These are phyloP conservation scores for Drosera capensis DNA, from an alignment of 148 eudicot genomes.

Conservation along the genomic window DNA sequence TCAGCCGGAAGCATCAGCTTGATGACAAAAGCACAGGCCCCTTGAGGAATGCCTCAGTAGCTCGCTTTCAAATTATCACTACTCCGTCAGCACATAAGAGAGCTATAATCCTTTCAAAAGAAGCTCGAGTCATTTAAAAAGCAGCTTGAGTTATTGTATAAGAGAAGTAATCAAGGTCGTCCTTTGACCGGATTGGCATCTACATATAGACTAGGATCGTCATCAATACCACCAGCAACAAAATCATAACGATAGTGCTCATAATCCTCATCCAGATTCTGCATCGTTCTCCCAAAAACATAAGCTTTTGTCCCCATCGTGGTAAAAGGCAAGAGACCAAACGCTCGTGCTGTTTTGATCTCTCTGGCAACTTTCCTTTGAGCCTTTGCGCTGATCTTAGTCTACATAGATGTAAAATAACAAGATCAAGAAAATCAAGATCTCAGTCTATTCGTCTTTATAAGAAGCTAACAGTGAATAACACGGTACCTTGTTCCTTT, in stretches of 20 bases:
- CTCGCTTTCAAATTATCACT: too few relatives aligned
- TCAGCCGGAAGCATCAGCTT: too few relatives aligned
- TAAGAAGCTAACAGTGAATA: conserved; percentile 1
- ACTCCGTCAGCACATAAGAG: too few relatives aligned
- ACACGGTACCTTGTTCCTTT: conserved; percentile 74
- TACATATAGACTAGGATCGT: conserved; percentile 7
- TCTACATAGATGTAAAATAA: conserved; percentile 38
- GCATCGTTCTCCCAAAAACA: conserved; percentile 53
- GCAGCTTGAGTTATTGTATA: too few relatives aligned
- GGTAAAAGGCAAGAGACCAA: conserved; percentile 84
- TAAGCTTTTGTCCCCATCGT: conserved; percentile 77
- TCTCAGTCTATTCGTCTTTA: background rate
- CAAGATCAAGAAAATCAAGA: background rate
- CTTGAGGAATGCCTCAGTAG: too few relatives aligned
- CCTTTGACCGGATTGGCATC: background rate
- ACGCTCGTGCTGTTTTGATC: conserved; percentile 84
- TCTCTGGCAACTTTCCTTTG: conserved; percentile 92
- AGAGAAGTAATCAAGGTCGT: too few relatives aligned
- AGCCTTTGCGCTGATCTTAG: conserved; percentile 83
- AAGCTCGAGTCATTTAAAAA: too few relatives aligned
- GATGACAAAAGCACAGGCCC: too few relatives aligned
- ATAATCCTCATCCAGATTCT: conserved; percentile 42
- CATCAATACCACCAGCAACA: conserved; percentile 13
- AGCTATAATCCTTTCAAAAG: too few relatives aligned
- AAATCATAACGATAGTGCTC: conserved; percentile 20